phyloP scores from a whole-genome alignment of 2,329 filamentous ascomycete species.

The Cordyceps sp. region DNA sequence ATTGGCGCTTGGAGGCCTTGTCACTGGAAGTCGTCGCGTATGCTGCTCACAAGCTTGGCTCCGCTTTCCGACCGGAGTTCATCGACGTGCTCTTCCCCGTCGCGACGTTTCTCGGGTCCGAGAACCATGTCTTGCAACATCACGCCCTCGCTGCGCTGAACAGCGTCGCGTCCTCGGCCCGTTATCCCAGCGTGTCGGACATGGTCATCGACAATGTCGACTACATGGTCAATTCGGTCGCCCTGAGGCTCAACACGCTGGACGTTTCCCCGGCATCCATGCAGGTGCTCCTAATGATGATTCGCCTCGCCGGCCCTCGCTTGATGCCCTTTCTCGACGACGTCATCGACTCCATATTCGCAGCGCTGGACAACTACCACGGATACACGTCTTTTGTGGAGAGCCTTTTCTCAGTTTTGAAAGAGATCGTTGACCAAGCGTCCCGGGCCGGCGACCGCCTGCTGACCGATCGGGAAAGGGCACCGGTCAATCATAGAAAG shows the following conservation, averaged over 20 bases:
- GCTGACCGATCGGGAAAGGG: conserved; percentile 21
- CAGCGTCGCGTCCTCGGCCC: conserved; percentile 57
- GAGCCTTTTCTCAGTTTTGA: conserved; percentile 65
- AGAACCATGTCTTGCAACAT: conserved; percentile 47
- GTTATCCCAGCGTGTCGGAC: conserved; percentile 56
- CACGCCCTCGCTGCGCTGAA: conserved; percentile 79
- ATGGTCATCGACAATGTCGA: conserved; percentile 85
- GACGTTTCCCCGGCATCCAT: conserved; percentile 85
- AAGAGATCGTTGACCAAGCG: conserved; percentile 70
- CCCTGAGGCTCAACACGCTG: conserved; percentile 75
- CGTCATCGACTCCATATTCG: conserved; percentile 78
- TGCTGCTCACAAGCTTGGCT: conserved; percentile 48
- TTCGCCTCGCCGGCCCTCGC: conserved; percentile 64
- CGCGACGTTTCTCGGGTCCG: conserved; percentile 71
- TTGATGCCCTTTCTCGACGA: conserved; percentile 85
- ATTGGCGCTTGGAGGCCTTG: conserved; percentile 64
- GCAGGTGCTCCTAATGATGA: conserved; percentile 87
- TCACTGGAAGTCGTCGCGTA: conserved; percentile 69
- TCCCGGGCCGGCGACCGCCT: conserved; percentile 39
- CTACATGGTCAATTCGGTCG: conserved; percentile 89
- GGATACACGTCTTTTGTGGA: conserved; percentile 81
- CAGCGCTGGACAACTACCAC: conserved; percentile 85
- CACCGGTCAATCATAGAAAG: conserved; percentile 25
- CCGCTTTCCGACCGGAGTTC: conserved; percentile 65
- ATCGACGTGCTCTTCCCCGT: conserved; percentile 85